Percentiles rank a stretch among this genome's conserved stretches.
Conservation (phyloP, 2,329 filamentous ascomycete species). For the Macrophomina phaseolina region DNA sequence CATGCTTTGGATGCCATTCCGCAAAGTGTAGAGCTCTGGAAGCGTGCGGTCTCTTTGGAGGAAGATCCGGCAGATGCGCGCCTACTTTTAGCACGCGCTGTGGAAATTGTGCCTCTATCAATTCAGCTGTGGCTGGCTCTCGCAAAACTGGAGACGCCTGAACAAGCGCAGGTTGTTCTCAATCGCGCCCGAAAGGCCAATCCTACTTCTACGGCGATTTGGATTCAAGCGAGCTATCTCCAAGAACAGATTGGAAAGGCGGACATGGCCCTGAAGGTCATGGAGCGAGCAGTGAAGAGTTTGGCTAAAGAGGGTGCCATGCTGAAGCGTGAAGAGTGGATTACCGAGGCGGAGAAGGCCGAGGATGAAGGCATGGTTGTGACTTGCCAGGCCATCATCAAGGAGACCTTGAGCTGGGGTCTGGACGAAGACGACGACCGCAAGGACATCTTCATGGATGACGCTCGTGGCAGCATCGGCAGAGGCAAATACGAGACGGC, state of each 20-base stretch:
- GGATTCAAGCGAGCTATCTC: conserved; percentile 90
- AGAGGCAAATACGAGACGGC: conserved; percentile 88
- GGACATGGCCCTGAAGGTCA: conserved; percentile 78
- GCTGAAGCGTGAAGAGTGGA: conserved; percentile 98
- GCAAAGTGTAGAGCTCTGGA: conserved; percentile 97
- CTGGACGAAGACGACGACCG: conserved; percentile 96
- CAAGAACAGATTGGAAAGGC: conserved; percentile 88
- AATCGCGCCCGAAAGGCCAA: conserved; percentile 94
- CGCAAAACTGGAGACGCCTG: conserved; percentile 84
- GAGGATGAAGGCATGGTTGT: conserved; percentile 87
- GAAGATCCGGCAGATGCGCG: conserved; percentile 88
- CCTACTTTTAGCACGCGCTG: conserved; percentile 89
- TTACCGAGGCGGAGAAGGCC: conserved; percentile 90
- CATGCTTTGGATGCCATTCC: conserved; percentile 92
- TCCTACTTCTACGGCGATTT: conserved; percentile 92
- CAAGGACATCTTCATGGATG: conserved; percentile 94
- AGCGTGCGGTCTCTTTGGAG: conserved; percentile 93
- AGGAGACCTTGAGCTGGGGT: conserved; percentile 89
- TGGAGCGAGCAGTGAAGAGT: conserved; percentile 90
- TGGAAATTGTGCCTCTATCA: conserved; percentile 90
- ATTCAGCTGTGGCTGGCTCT: conserved; percentile 95
- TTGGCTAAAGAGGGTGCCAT: conserved; percentile 91
- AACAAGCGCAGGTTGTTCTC: conserved; percentile 92
- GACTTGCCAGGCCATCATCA: conserved; percentile 88
- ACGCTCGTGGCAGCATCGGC: conserved; percentile 81